A percentile compares a stretch with the other conserved stretches of the same genome.
These are phyloP conservation scores for Sporothrix luriei DNA, from an alignment of 2,329 filamentous ascomycete genomes.

Conservation along the genomic window DNA sequence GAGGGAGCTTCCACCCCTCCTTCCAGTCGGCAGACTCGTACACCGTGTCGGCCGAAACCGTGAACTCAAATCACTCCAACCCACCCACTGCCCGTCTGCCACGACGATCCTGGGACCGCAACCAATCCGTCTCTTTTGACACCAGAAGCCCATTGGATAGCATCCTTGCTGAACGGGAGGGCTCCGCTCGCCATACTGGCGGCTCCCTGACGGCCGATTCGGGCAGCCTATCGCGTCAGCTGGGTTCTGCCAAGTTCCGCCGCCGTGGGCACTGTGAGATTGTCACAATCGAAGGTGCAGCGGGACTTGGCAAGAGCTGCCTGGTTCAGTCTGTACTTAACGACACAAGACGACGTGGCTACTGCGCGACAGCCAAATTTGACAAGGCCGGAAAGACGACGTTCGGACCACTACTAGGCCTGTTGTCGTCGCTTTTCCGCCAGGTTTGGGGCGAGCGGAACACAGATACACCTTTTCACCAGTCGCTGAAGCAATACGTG, in stretches of 20 bases:
- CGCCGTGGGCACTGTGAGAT: conserved; percentile 66
- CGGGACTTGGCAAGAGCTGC: conserved; percentile 66
- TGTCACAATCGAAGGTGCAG: conserved; percentile 62
- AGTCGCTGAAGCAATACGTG: conserved; percentile 62
- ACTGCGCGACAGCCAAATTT: conserved; percentile 68
- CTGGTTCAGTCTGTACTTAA: conserved; percentile 64
- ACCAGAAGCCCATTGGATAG: conserved; percentile 52
- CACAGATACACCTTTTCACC: conserved; percentile 65
- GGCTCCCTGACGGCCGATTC: conserved; percentile 47
- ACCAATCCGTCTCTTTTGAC: conserved; percentile 56
- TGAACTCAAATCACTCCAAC: conserved; percentile 52
- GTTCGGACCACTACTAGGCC: conserved; percentile 64
- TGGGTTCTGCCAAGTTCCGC: conserved; percentile 61
- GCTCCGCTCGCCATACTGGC: conserved; percentile 46
- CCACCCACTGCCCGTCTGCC: conserved; percentile 44
- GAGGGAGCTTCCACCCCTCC: conserved; percentile 48
- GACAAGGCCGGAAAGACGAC: conserved; percentile 63
- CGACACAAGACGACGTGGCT: conserved; percentile 63
- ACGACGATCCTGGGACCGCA: conserved; percentile 55
- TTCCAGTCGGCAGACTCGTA: conserved; percentile 48
- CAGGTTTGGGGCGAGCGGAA: conserved; percentile 69
- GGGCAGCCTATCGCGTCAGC: conserved; percentile 56
- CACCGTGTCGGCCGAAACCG: conserved; percentile 54
- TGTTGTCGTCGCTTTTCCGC: conserved; percentile 67
- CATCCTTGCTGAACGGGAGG: conserved; percentile 48